A percentile compares a stretch with the other conserved stretches of the same genome.
Evolutionary conservation across 176 grass and related monocot genomes (phyloP).

Genomic region (Zoysia pacifica): DNA sequence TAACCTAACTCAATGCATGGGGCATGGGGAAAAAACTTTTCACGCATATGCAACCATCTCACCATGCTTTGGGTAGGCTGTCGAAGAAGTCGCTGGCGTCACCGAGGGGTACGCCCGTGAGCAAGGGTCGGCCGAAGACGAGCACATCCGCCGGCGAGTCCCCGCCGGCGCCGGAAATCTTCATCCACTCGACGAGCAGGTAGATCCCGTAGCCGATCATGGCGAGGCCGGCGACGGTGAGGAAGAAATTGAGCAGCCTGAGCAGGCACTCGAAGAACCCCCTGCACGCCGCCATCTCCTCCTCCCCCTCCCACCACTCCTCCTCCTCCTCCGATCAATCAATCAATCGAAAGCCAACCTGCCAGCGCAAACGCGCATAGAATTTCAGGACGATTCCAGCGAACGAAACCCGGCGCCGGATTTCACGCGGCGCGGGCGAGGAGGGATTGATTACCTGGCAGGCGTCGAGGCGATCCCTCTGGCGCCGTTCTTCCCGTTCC

Average conservation of each 20-base stretch:
- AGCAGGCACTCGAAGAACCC: constrained; percentile 87
- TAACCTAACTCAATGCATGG: constrained; percentile 2
- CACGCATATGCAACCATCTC: constrained; percentile 12
- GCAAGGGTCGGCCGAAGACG: constrained; percentile 64
- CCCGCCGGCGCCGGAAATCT: constrained; percentile 41
- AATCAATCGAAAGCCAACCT: constrained; percentile 24
- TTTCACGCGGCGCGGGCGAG: background rate
- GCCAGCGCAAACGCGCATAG: background rate
- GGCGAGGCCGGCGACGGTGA: constrained; percentile 74
- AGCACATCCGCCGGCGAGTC: constrained; percentile 49
- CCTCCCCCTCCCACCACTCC: background rate
- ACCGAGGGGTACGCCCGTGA: constrained; percentile 57
- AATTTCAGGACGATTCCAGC: constrained; percentile 25
- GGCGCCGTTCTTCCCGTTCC: constrained; percentile 4
- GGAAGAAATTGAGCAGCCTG: constrained; percentile 89
- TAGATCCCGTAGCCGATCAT: constrained; percentile 88
- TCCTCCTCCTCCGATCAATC: constrained; percentile 18
- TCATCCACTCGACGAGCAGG: constrained; percentile 76
- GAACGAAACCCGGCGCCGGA: background rate
- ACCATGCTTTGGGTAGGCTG: constrained; percentile 93
- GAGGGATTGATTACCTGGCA: constrained; percentile 23
- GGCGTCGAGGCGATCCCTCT: background rate
- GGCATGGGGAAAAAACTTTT: background rate
- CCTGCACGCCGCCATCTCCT: constrained; percentile 71
- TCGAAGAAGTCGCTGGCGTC: constrained; percentile 58